Base-by-base conservation (phyloP, 306 rosid genomes). In the Quercus aquifolioides region DNA sequence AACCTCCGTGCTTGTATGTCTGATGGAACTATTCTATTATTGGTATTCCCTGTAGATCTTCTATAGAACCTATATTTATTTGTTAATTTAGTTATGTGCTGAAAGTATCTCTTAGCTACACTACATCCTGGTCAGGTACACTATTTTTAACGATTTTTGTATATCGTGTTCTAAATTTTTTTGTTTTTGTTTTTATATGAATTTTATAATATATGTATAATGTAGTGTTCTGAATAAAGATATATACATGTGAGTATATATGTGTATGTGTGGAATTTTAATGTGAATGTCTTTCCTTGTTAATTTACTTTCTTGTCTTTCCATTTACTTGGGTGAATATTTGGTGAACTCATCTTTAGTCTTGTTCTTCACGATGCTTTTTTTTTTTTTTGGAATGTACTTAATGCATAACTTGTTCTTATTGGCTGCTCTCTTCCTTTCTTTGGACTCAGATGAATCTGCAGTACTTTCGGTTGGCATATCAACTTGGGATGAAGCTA, bases 401-500 rank as follows among this genome's bases (percentile, higher is more conserved):
- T 19, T 55, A 26, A 28, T 73, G 6, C 73, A 23, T 78, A 55
- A 18, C 67, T 54, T 74, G 67, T 30, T 30, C 31, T 30, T 30
- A 30, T 30, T 30, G 31, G 31, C 31, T 30, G 31, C 31, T 30
- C 31, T 30, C 31, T 30, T 30, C 31, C 31, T 30, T 30, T 30
- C 31, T 30, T 30, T 30, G 4, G 31, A 4, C 31, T 30, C 3
- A 0, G 31, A 30, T 30, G 31, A 30, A 30, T 30, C 31, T 30
- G 31, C 31, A 30, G 77, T 78, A 77, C 73, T 57, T 73, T 80
- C 95, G 19, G 76, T 56, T 68, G 84, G 79, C 54, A 60, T 56
- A 74, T 85, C 94, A 74, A 86, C 83, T 64, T 87, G 90, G 96
- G 79, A 85, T 5, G 89, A 91, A 78, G 74, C 86, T 74, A 75